Percentiles rank a stretch among this genome's conserved stretches.
Conservation (phyloP, 2,329 filamentous ascomycete species). For the Saccharata proteae region DNA sequence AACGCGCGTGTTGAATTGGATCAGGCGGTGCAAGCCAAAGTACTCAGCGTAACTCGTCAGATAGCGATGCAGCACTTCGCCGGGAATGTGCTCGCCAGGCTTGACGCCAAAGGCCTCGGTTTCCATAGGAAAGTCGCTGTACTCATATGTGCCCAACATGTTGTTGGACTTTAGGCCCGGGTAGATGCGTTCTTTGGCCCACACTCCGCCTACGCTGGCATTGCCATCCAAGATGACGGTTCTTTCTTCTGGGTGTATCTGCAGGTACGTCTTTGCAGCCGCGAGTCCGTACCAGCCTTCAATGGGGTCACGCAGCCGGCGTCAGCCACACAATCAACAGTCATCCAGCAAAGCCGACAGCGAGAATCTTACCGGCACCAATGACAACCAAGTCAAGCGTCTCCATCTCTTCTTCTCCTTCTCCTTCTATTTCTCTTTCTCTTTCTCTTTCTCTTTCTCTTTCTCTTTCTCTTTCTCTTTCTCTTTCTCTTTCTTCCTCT, state of each 20-base stretch:
- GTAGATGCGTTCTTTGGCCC: constrained; percentile 31
- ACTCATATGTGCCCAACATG: constrained; percentile 29
- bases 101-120: constrained; percentile 22
- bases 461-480: no score
- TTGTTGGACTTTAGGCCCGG: constrained; percentile 34
- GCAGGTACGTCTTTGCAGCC: constrained; percentile 37
- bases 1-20: constrained; percentile 42
- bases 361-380: constrained; percentile 15
- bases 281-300: constrained; percentile 31
- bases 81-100: constrained; percentile 47
- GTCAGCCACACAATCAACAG: background rate
- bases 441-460: background rate
- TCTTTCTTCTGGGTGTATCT: constrained; percentile 28
- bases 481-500: no score
- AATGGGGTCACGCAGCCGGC: no score
- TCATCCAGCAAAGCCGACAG: background rate
- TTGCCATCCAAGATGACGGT: constrained; percentile 33
- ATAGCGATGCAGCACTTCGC: constrained; percentile 44
- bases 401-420: background rate
- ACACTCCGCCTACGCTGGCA: constrained; percentile 29
- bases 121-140: constrained; percentile 23
- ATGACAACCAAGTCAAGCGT: constrained; percentile 17
- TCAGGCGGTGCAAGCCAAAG: constrained; percentile 37
- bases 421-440: background rate
- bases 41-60: constrained; percentile 35